Evolutionary conservation across 2,329 filamentous ascomycete genomes (phyloP).

Genomic region (Fusarium citri): DNA sequence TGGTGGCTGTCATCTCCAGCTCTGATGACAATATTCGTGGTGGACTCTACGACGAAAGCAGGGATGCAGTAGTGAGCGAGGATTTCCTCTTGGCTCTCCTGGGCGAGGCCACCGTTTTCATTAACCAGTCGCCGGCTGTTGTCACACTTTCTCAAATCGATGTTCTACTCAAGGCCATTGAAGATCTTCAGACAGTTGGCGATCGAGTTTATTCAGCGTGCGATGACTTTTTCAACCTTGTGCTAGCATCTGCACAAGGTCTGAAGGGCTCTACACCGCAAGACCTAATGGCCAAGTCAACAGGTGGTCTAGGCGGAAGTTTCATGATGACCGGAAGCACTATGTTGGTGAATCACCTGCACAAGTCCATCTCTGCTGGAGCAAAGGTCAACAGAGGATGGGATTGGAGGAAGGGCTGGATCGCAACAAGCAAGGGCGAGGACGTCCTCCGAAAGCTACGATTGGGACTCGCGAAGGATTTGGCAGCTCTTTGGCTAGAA

Average conservation of each 20-base stretch:
- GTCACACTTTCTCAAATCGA: conserved; percentile 80
- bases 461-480: conserved; percentile 77
- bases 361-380: conserved; percentile 68
- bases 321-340: conserved; percentile 80
- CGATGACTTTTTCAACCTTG: conserved; percentile 81
- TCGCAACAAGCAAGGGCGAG: conserved; percentile 68
- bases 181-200: conserved; percentile 82
- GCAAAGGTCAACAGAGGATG: conserved; percentile 71
- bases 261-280: conserved; percentile 71
- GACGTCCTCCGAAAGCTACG: conserved; percentile 81
- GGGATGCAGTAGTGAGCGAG: conserved; percentile 86
- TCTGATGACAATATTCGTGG: conserved; percentile 92
- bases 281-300: conserved; percentile 72
- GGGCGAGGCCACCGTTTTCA: conserved; percentile 83
- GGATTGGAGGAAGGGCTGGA: conserved; percentile 86
- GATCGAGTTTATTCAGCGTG: conserved; percentile 78
- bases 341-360: conserved; percentile 73
- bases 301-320: conserved; percentile 65
- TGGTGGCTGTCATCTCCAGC: conserved; percentile 86
- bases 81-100: conserved; percentile 87
- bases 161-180: conserved; percentile 78
- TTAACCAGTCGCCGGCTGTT: conserved; percentile 67
- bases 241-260: conserved; percentile 76
- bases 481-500: conserved; percentile 76
- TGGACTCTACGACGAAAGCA: conserved; percentile 83